Evolutionary conservation across 2,329 filamentous ascomycete genomes (phyloP), one percentile per base, ranked within the genome.

Genomic region (Diplodia seriata): DNA sequence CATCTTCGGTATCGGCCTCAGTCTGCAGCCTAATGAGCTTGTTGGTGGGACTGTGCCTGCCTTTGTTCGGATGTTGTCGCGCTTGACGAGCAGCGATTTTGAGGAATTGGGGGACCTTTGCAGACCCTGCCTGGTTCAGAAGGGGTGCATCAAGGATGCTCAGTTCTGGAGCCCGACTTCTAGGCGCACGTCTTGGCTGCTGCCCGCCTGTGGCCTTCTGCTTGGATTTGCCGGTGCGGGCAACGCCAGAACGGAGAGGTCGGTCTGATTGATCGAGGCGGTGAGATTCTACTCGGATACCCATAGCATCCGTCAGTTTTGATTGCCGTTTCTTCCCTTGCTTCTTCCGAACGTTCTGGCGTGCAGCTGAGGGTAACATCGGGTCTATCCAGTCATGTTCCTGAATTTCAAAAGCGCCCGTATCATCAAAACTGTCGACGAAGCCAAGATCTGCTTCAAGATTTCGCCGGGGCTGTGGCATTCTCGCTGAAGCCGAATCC

Each of bases 11-110:
- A 69, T 89, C 87, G 9, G 78, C 71, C 38, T 75, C 77, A 29
- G 83, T 87, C 18, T 82, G 82, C 31, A 89, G 75, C 63, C 81
- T 79, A 61, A 89, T 79, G 47, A 83, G 78, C 71, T 88, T 88
- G 61, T 78, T 76, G 26, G 77, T 79, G 18, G 84, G 85, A 53
- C 82, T 85, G 71, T 84, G 82, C 66, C 85, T 81, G 43, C 83
- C 85, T 72, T 77, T 73, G 71, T 86, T 81, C 29, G 77, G 74
- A 56, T 81, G 79, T 50, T 78, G 80, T 9, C 84, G 82, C 59
- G 82, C 84, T 71, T 82, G 80, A 69, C 87, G 83, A 33, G 81
- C 81, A 40, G 87, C 87, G 68, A 90, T 74, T 64, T 82, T 81
- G 6, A 89, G 76, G 66, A 89, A 89, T 26, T 81, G 81, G 9